Conservation (phyloP, 805 yeast genomes). For the Starmerella apis region DNA sequence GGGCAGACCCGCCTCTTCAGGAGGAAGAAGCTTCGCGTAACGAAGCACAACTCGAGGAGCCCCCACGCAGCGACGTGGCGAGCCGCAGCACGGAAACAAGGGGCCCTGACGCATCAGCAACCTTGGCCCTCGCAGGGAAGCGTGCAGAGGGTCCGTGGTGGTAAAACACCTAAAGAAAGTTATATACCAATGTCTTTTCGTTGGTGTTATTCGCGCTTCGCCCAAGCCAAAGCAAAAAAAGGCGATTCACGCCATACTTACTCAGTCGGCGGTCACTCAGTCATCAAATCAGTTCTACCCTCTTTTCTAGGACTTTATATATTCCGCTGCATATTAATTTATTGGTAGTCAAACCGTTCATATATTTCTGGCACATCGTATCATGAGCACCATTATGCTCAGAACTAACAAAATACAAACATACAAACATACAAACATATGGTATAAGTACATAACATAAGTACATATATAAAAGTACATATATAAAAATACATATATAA, state of each 20-base stretch:
- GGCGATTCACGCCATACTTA: no score
- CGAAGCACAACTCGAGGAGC: conserved; percentile 7
- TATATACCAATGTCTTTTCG: no score
- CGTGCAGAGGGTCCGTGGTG: conserved; percentile 4
- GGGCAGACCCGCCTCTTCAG: conserved; percentile 16
- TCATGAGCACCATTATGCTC: background rate
- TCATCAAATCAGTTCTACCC: no score
- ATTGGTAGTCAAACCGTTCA: background rate
- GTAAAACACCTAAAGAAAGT: background rate
- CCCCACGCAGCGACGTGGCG: background rate
- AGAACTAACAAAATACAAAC: no score
- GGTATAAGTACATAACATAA: no score
- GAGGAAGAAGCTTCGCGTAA: conserved; percentile 9
- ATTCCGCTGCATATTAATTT: conserved; percentile 1
- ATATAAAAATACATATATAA: no score
- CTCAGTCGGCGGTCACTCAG: no score
- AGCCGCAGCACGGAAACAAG: conserved; percentile 1
- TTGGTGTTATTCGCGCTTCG: no score
- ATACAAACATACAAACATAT: no score
- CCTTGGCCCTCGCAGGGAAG: background rate
- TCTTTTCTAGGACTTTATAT: background rate
- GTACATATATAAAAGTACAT: no score
- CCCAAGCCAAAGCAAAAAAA: no score
- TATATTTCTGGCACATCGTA: background rate
- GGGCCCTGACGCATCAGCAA: background rate